Evolutionary conservation across 2,329 filamentous ascomycete genomes (phyloP).

Genomic region (Stachybotrys chartarum): DNA sequence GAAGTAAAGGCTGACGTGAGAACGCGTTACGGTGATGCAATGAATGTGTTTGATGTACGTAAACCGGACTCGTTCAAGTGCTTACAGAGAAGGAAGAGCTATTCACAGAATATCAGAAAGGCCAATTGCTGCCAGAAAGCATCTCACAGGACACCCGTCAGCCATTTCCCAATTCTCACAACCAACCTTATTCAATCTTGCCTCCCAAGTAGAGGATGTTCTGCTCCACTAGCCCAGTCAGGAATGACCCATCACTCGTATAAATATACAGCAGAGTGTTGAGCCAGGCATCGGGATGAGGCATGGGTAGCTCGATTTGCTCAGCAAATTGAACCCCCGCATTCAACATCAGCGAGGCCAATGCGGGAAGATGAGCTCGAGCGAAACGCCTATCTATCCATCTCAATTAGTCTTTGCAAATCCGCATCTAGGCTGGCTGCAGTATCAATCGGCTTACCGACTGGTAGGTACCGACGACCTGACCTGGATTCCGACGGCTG

Average conservation of each 20-base stretch:
- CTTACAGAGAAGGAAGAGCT: neutral
- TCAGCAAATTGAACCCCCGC: slow-evolving; percentile 45
- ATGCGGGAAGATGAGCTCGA: slow-evolving; percentile 37
- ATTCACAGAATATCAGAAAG: neutral
- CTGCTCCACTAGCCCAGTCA: slow-evolving; percentile 37
- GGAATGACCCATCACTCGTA: slow-evolving; percentile 35
- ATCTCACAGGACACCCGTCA: neutral
- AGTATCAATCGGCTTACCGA: neutral
- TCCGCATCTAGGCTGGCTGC: neutral
- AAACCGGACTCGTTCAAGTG: neutral
- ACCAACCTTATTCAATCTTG: slow-evolving; percentile 23
- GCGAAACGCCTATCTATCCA: slow-evolving; percentile 21
- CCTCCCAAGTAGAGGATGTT: slow-evolving; percentile 52
- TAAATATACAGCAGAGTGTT: slow-evolving; percentile 50
- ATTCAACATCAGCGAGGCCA: slow-evolving; percentile 48
- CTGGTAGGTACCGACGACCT: neutral
- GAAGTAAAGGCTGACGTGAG: too few species aligned
- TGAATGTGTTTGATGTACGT: neutral
- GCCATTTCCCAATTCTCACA: neutral
- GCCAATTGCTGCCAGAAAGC: neutral
- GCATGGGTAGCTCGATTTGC: slow-evolving; percentile 49
- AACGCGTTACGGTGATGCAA: too few species aligned
- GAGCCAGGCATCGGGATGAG: slow-evolving; percentile 47
- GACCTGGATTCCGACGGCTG: neutral
- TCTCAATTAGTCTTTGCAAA: neutral